phyloP scores from a whole-genome alignment of 2,329 filamentous ascomycete genomes.

The Arthrobotrys sinensis region DNA sequence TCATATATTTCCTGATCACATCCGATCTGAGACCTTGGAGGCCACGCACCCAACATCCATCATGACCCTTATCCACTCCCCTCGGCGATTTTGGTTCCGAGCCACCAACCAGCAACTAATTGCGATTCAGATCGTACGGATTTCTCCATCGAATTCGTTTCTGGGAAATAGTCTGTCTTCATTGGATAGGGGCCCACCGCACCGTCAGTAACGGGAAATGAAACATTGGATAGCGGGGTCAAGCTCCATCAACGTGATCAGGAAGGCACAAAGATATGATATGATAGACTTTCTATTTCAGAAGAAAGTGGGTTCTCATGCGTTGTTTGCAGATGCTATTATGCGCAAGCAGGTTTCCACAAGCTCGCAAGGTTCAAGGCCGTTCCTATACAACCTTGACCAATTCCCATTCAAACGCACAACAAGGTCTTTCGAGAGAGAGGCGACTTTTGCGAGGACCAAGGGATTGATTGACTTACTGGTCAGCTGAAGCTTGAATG shows the following conservation, averaged over 20 bases:
- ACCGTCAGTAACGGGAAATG: slow-evolving; percentile 47
- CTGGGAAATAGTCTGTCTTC: slow-evolving; percentile 43
- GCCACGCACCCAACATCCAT: slow-evolving; percentile 47
- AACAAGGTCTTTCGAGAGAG: slow-evolving; percentile 19
- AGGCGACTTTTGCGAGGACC: slow-evolving; percentile 10
- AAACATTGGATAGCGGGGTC: slow-evolving; percentile 45
- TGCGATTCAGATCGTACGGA: slow-evolving; percentile 50
- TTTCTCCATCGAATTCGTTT: slow-evolving; percentile 59
- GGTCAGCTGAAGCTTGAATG: slow-evolving; percentile 31
- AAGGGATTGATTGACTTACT: slow-evolving; percentile 29
- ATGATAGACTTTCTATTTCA: slow-evolving; percentile 28
- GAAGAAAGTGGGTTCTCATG: slow-evolving; percentile 50
- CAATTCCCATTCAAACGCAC: slow-evolving; percentile 29
- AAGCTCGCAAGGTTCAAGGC: background rate
- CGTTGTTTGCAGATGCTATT: slow-evolving; percentile 55
- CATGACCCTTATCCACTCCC: slow-evolving; percentile 37
- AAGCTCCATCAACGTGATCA: slow-evolving; percentile 35
- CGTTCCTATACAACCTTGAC: background rate
- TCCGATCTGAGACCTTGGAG: slow-evolving; percentile 58
- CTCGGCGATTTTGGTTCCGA: slow-evolving; percentile 59
- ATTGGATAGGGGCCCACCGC: slow-evolving; percentile 20
- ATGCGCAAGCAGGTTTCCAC: slow-evolving; percentile 25
- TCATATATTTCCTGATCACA: slow-evolving; percentile 57
- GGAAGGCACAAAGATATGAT: slow-evolving; percentile 11
- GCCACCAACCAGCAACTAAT: slow-evolving; percentile 40